These are phyloP conservation scores for Jackrogersella multiformis DNA, from an alignment of 495 filamentous ascomycete species.

Conservation along the genomic window DNA sequence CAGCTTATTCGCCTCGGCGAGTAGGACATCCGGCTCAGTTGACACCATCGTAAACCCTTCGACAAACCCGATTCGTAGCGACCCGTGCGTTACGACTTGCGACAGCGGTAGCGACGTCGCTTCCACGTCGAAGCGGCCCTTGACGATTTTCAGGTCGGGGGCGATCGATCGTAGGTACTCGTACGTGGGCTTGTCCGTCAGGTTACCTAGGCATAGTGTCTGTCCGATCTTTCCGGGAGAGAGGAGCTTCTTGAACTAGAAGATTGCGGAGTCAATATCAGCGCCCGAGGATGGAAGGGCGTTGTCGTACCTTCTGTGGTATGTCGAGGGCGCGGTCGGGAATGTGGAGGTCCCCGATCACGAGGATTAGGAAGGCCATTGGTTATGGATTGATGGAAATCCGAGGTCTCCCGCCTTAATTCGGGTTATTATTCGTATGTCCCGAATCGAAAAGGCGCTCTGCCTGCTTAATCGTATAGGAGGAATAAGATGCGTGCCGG, in stretches of 20 bases:
- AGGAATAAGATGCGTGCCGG: neutral
- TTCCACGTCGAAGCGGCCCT: constrained; percentile 92
- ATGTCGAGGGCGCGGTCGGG: constrained; percentile 92
- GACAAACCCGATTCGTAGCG: constrained; percentile 92
- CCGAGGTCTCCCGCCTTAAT: neutral
- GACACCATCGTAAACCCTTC: constrained; percentile 96
- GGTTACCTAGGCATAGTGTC: constrained; percentile 95
- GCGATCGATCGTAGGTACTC: constrained; percentile 92
- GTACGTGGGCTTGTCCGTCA: constrained; percentile 93
- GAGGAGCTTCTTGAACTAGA: constrained; percentile 96
- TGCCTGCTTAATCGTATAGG: neutral
- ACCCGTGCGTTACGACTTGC: constrained; percentile 94
- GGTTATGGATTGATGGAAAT: constrained; percentile 17
- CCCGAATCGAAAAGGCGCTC: neutral
- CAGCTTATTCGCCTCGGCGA: constrained; percentile 94
- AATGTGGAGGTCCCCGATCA: constrained; percentile 97
- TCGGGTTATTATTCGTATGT: neutral
- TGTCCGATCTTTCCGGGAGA: constrained; percentile 98
- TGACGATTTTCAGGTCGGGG: constrained; percentile 94
- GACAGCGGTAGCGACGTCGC: constrained; percentile 88
- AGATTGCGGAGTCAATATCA: constrained; percentile 14
- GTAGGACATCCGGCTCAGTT: constrained; percentile 86
- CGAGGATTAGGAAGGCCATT: constrained; percentile 72
- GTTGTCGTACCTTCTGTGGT: constrained; percentile 77
- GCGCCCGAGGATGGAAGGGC: neutral